A percentile compares a stretch with the other conserved stretches of the same genome.
Evolutionary conservation across 805 yeast species (phyloP).

Genomic region (Ogataea nakhonphanomensis): DNA sequence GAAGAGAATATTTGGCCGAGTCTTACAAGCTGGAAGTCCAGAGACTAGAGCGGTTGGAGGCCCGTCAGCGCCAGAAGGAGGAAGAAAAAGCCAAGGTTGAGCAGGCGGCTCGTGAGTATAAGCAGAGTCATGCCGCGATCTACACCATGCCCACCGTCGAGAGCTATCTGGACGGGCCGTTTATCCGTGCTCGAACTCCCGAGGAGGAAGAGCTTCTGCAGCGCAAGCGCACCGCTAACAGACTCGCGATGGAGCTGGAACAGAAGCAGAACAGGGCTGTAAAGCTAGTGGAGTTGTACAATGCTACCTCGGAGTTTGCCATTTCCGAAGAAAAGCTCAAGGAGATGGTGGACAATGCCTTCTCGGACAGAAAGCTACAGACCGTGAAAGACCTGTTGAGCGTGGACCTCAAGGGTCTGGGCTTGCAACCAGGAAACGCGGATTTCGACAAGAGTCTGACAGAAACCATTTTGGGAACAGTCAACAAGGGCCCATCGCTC

Average conservation of each 20-base stretch:
- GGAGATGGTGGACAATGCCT: constrained; percentile 54
- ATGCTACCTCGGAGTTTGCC: constrained; percentile 64
- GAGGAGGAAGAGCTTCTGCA: constrained; percentile 59
- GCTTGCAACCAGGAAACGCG: constrained; percentile 18
- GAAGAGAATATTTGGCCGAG: constrained; percentile 67
- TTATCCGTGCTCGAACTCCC: constrained; percentile 67
- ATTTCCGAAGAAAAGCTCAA: constrained; percentile 67
- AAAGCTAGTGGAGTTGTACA: constrained; percentile 65
- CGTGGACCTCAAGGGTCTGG: constrained; percentile 22
- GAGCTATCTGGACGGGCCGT: constrained; percentile 58
- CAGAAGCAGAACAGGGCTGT: constrained; percentile 52
- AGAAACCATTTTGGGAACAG: constrained; percentile 31
- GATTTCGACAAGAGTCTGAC: constrained; percentile 27
- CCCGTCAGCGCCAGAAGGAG: constrained; percentile 20
- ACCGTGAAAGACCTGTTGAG: constrained; percentile 18
- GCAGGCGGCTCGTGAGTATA: constrained; percentile 37
- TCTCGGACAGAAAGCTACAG: constrained; percentile 37
- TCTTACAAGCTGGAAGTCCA: constrained; percentile 44
- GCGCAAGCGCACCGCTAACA: constrained; percentile 65
- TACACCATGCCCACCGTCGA: constrained; percentile 81
- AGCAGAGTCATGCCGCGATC: constrained; percentile 48
- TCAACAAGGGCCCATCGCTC: constrained; percentile 32
- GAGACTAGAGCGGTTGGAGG: constrained; percentile 33
- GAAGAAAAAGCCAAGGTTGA: constrained; percentile 27
- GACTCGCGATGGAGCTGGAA: constrained; percentile 51